phyloP scores from a whole-genome alignment of 345 rosid genomes.

The Eucalyptus regnans region DNA sequence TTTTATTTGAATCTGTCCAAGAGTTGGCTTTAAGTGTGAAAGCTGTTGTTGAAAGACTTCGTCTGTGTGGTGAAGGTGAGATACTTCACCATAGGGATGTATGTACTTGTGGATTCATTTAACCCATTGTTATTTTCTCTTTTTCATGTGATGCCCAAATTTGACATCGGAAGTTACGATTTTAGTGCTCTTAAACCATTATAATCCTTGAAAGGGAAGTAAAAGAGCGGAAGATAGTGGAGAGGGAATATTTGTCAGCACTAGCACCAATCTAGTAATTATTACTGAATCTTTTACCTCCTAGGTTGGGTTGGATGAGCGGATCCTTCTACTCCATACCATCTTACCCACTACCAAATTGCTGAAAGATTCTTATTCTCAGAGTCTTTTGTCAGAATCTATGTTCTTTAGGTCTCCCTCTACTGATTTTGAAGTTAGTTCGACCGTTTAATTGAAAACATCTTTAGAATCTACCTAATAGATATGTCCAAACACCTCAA shows the following conservation, averaged over 20 bases:
- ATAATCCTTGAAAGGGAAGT: not conserved
- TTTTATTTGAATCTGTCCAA: slow-evolving; percentile 40
- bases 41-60: slow-evolving; percentile 61
- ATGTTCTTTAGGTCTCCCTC: not conserved
- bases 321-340: not conserved
- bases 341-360: not conserved
- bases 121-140: not conserved
- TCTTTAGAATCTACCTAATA: not conserved
- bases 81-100: not conserved
- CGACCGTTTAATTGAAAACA: not conserved
- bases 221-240: not conserved
- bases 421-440: not conserved
- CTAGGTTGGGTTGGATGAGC: not conserved
- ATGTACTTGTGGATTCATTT: not conserved
- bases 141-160: not conserved
- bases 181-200: not conserved
- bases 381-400: not conserved
- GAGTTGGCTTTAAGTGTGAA: slow-evolving; percentile 68
- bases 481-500: not conserved
- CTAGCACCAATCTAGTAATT: not conserved
- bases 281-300: not conserved
- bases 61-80: slow-evolving; percentile 54
- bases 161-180: not conserved
- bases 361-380: not conserved
- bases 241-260: not conserved